These are phyloP conservation scores for Penicillium concentricum DNA, from an alignment of 2,329 filamentous ascomycete genomes.

Conservation along the genomic window DNA sequence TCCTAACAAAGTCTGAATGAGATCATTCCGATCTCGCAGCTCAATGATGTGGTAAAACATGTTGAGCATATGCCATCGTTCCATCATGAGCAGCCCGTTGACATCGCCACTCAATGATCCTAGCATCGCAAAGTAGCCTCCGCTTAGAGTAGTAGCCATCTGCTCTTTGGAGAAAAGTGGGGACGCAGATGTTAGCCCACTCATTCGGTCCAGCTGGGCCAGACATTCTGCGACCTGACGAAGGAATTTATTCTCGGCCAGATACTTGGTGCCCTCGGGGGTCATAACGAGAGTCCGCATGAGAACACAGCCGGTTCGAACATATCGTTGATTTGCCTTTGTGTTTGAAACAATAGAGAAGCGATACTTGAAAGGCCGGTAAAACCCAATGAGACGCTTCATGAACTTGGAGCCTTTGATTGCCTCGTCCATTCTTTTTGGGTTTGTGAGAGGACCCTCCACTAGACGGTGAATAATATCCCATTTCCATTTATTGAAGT, in stretches of 20 bases:
- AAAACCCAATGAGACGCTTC: constrained; percentile 91
- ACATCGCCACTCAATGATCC: constrained; percentile 80
- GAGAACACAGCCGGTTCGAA: constrained; percentile 82
- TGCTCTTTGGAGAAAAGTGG: constrained; percentile 87
- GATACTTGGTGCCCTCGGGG: constrained; percentile 76
- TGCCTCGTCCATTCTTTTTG: constrained; percentile 89
- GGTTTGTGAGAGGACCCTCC: constrained; percentile 85
- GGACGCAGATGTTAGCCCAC: constrained; percentile 64
- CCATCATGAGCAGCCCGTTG: constrained; percentile 83
- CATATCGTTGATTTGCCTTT: constrained; percentile 89
- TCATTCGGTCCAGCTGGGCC: constrained; percentile 88
- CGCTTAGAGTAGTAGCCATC: constrained; percentile 80
- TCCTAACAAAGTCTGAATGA: constrained; percentile 82
- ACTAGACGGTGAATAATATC: constrained; percentile 86
- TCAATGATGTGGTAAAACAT: constrained; percentile 99
- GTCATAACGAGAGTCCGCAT: constrained; percentile 85
- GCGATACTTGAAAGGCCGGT: constrained; percentile 92
- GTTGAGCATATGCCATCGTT: constrained; percentile 97
- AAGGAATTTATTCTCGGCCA: constrained; percentile 88
- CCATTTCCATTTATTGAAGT: constrained; percentile 97
- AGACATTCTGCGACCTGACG: constrained; percentile 94
- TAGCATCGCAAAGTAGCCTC: constrained; percentile 91
- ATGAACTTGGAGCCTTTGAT: constrained; percentile 95
- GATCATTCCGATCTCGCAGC: constrained; percentile 81
- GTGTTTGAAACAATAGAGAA: constrained; percentile 90